phyloP scores from a whole-genome alignment of 768 basidiomycete species.

The Obba rivulosa region DNA sequence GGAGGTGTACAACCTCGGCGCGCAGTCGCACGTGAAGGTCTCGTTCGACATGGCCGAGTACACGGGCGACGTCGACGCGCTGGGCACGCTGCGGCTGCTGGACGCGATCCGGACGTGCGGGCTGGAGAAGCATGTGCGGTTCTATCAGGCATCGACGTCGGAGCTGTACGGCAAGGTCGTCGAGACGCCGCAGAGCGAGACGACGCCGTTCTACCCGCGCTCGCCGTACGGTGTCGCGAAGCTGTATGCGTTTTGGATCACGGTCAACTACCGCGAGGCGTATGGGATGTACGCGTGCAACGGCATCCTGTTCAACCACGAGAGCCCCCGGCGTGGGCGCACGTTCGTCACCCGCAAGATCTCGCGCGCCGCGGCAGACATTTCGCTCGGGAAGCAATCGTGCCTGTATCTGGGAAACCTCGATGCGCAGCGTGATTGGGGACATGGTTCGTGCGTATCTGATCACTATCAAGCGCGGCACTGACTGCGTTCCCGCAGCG shows the following conservation, averaged over 20 bases:
- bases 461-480: neutral
- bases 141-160: slow-evolving; percentile 97
- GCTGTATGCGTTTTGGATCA: slow-evolving; percentile 88
- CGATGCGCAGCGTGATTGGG: slow-evolving; percentile 96
- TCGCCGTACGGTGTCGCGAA: slow-evolving; percentile 96
- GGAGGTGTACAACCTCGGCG: slow-evolving; percentile 97
- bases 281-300: slow-evolving; percentile 97
- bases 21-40: slow-evolving; percentile 98
- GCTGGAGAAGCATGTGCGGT: slow-evolving; percentile 85
- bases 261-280: slow-evolving; percentile 88
- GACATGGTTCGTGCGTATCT: slow-evolving; percentile 61
- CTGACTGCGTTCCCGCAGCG: slow-evolving; percentile 35
- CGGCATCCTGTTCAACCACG: slow-evolving; percentile 97
- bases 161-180: slow-evolving; percentile 97
- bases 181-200: slow-evolving; percentile 92
- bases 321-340: slow-evolving; percentile 89
- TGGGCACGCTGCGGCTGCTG: slow-evolving; percentile 91
- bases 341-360: slow-evolving; percentile 98
- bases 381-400: slow-evolving; percentile 79
- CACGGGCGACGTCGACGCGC: slow-evolving; percentile 93
- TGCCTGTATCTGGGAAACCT: slow-evolving; percentile 93
- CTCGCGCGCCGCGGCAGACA: slow-evolving; percentile 87
- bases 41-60: slow-evolving; percentile 99
- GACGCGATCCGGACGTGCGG: slow-evolving; percentile 96
- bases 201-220: slow-evolving; percentile 97